Base-by-base conservation (phyloP, 352 stramenopile species). In the Globisporangium acanthophoron region DNA sequence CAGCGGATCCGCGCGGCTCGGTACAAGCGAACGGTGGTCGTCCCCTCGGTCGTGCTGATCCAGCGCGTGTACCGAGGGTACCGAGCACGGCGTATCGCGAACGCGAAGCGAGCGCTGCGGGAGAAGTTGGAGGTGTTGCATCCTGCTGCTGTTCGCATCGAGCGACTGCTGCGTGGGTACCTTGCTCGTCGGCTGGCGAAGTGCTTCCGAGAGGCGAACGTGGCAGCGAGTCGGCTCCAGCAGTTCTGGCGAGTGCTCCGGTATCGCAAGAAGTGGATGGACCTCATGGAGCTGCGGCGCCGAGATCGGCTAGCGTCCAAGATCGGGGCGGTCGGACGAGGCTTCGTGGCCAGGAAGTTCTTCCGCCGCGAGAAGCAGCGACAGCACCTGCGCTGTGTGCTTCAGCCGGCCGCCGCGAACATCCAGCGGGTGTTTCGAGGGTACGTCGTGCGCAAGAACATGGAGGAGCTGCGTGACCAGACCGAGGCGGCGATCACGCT, bases 361-460 rank as follows among this genome's bases (percentile, higher is more conserved):
- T 66, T 76, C 16, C 46, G 70, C 44, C 72, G 73, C 9, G 75
- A 90, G 51, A 73, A 69, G 21, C 70, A 76, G 1, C 74, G 73
- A 40, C 46, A 66, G 15, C 67, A 85, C 33, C 52, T 78, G 21
- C 65, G 72, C 15, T 61, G 44, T 20, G 77, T 91, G 6, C 35
- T 88, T 5, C 54, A 76, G 27, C 83, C 80, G 5, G 74, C 77
- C 0, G 76, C 73, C 0, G 56, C 72, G 3, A 56, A 56, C 12
- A 88, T 93, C 54, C 80, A 93, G 58, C 73, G 80, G 3, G 66
- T 91, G n/a, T 90, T 85, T 57, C 77, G 83, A 5, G 80, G 83
- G 0, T 78, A 88, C 49, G 56, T 84, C 5, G 73, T 77, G 1
- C 76, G 83, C 11, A 80, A 76, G 45, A 50, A 62, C 5, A 61